Evolutionary conservation across 108 stramenopile genomes (phyloP), one percentile per base, ranked within the genome.

Genomic region (Skeletonema marinoi): DNA sequence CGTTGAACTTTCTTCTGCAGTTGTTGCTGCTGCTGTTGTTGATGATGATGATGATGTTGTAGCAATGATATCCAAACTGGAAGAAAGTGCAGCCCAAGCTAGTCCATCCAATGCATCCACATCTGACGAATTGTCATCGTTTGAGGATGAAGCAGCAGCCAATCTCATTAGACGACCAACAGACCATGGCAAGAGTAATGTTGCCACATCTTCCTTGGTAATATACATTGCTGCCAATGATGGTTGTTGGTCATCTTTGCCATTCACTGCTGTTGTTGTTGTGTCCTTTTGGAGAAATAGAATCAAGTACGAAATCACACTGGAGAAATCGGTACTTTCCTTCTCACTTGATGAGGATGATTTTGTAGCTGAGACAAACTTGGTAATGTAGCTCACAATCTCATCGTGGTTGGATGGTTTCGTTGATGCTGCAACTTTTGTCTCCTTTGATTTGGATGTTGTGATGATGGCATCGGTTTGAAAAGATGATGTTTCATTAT

Each of bases 181-280:
- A 1, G 81, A 82, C 81, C 81, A 82, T 14, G 81, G 81, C 21
- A 82, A 62, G 36, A 82, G 46, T 7, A 82, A 41, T 4, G 81
- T 50, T 16, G 81, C 81, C 25, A 82, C 69, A 51, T 82, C 81
- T 51, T 71, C 65, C 17, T 62, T 61, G 21, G 81, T 70, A 30
- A 81, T 56, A 10, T 56, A 56, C 19, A 56, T n/a, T 1, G 25
- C 54, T 25, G 54, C 54, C 12, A 19, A 50, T 50, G 17, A 19
- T 50, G 48, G 0, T 51, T 51, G 50, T 51, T 64, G 56, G 2
- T 62, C 19, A 33, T 25, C 19, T 66, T 17, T 11, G 10, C 3
- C 44, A 68, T 68, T 12, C 25, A 16, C 50, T 32, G 12, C 32
- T 17, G 32, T 0, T 56, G 68, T 31, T 32, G 14, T 19, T 36